Base-by-base conservation (phyloP, 2,329 filamentous ascomycete species). In the Mollisia scopiformis region DNA sequence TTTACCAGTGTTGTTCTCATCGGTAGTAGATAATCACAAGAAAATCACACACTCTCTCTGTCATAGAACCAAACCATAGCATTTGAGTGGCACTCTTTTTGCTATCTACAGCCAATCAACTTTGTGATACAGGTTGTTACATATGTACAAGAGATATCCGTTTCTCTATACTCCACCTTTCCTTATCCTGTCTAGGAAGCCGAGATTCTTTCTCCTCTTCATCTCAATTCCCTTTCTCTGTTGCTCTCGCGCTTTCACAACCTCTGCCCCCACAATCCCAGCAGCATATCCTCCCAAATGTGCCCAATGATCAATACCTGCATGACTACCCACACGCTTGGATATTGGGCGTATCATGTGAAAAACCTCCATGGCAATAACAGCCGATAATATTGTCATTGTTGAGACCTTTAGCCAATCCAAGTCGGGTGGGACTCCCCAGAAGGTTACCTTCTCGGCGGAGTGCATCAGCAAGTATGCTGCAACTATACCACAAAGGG, bases 401-500 rank as follows among this genome's bases (percentile, higher is more conserved):
- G 84, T 83, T 58, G 84, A 80, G 10, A 87, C 78, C 27, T 81
- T 84, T 30, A 75, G 75, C 68, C 76, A 77, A 11, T 78, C 78
- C n/a, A n/a, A n/a, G 31, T 84, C 80, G n/a, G 82, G 79, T 13
- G 85, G 85, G 62, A 86, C 76, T 8, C 82, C 84, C 28, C 88
- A 75, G 56, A 88, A 72, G 71, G 79, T 82, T 75, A 88, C 84
- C 37, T 81, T 79, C 43, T 87, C 84, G 59, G 78, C 77, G 56
- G 79, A 76, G 70, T 87, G 81, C 64, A 83, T 74, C 80, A 84
- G 86, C 67, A 88, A 84, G 73, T 85, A 89, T 1, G 87, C 86
- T 1, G 81, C 82, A 7, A 84, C 72, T 23, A 91, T 70, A 23
- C 88, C 89, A 64, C 85, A 82, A 5, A 88, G 77, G 35, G 84